phyloP scores from a whole-genome alignment of 768 basidiomycete genomes.

The Psilocybe sp. region DNA sequence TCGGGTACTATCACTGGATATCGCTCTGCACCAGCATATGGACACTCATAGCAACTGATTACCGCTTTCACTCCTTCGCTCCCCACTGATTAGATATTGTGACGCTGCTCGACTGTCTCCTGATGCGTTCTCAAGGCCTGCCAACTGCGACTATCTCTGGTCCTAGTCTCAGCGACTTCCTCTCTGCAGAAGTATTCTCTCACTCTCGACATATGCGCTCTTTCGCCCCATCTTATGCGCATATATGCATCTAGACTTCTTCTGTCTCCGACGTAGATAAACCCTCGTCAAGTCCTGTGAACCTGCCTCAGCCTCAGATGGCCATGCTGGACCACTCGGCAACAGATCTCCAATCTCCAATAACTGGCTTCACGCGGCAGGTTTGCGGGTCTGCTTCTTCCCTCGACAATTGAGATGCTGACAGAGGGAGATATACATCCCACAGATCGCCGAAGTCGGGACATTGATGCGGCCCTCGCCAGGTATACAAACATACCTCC shows the following conservation, averaged over 20 bases:
- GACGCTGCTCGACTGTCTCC: not conserved
- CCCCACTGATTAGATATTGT: not conserved
- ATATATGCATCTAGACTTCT: conserved; percentile 22
- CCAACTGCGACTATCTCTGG: no score
- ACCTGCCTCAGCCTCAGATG: not conserved
- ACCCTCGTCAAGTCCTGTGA: conserved; percentile 11
- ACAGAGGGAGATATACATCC: conserved; percentile 16
- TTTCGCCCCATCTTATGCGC: conserved; percentile 15
- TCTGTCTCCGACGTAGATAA: conserved; percentile 6
- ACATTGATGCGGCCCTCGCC: not conserved
- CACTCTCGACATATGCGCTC: conserved; percentile 13
- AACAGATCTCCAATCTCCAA: no score
- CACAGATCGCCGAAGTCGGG: conserved; percentile 7
- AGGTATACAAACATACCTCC: not conserved
- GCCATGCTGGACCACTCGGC: conserved; percentile 1
- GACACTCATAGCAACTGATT: not conserved
- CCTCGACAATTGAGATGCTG: no score
- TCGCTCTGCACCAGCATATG: not conserved
- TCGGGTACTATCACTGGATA: not conserved
- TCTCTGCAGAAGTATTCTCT: conserved; percentile 17
- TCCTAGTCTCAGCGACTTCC: conserved; percentile 9
- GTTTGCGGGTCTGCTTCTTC: no score
- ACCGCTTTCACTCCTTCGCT: not conserved
- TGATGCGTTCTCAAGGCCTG: not conserved
- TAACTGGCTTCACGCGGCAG: no score